phyloP scores from a whole-genome alignment of 495 filamentous ascomycete species.

The Trichocladium uniseriatum region DNA sequence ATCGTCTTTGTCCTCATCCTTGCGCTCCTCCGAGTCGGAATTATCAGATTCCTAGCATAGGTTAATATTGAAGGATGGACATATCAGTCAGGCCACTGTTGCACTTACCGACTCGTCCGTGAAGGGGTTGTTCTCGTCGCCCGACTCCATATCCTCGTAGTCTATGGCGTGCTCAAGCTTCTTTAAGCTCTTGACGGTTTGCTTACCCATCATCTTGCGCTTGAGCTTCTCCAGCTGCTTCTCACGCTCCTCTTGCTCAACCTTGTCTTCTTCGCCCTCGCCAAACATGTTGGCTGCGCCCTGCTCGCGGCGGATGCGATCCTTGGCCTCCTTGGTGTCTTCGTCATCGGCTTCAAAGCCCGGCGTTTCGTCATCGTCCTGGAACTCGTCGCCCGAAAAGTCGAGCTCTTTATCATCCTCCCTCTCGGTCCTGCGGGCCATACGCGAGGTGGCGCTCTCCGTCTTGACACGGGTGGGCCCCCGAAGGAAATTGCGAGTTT shows the following conservation, averaged over 20 bases:
- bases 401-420: constrained; percentile 52
- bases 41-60: constrained; percentile 28
- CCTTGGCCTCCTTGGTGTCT: constrained; percentile 77
- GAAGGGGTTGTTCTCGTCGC: constrained; percentile 53
- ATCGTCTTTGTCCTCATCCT: constrained; percentile 53
- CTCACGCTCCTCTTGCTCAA: constrained; percentile 67
- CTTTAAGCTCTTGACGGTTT: constrained; percentile 65
- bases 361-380: constrained; percentile 79
- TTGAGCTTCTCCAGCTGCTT: constrained; percentile 59
- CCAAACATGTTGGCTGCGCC: constrained; percentile 79
- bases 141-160: constrained; percentile 70
- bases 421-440: constrained; percentile 41
- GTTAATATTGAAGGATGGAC: constrained; percentile 3
- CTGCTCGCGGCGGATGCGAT: constrained; percentile 78
- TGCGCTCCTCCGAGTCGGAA: constrained; percentile 33
- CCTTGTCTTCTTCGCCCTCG: constrained; percentile 74
- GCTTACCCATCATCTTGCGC: constrained; percentile 60
- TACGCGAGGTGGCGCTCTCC: constrained; percentile 44
- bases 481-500: constrained; percentile 37
- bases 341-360: constrained; percentile 75
- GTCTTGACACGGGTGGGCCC: constrained; percentile 40
- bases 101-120: constrained; percentile 35
- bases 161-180: constrained; percentile 77
- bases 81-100: background rate
- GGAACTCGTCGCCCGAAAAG: constrained; percentile 41